Base-by-base conservation (phyloP, 345 rosid species). In the Salix exigua region DNA sequence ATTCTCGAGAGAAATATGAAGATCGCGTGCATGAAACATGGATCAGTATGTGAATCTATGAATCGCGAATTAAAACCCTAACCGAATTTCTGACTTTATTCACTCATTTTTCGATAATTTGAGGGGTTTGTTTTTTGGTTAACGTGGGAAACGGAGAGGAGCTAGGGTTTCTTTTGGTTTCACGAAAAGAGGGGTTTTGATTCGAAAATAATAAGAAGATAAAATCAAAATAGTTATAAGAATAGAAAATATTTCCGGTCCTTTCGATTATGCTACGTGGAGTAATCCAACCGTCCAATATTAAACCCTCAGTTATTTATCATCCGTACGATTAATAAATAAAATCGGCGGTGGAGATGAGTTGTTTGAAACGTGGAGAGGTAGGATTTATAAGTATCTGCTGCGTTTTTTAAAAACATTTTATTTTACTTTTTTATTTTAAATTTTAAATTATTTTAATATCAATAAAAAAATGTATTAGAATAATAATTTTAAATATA, bases 121-220 rank as follows among this genome's bases (percentile, higher is more conserved):
- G 80, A 78, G 79, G 37, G 31, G 44, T 70, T 35, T 23, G 46
- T 42, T 25, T 50, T 55, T 26, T 60, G 68, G 66, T 73, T 67
- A 77, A 69, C 83, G 83, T 50, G 66, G 58, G 71, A 77, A 82
- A 86, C 77, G 87, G 86, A 73, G 55, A 68, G 69, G 85, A 73
- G 83, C 90, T 85, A 87, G 91, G 93, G 94, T 85, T 88, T 88
- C 90, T 73, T 89, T 80, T 82, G 86, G 86, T 83, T 84, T 78
- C 86, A 82, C 83, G 76, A 17, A 68, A 83, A 76, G 70, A 87
- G 78, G 91, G 88, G 87, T 82, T 88, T 87, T 79, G 83, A 86
- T 66, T 58, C 77, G 76, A 80, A 82, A 86, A 70, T 68, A 80
- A 72, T 19, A 70, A 73, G 53, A 76, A 63, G 10, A 70, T 21